A percentile compares a stretch with the other conserved stretches of the same genome.
Conservation (phyloP, 768 basidiomycete species). For the Termitomyces sp. region DNA sequence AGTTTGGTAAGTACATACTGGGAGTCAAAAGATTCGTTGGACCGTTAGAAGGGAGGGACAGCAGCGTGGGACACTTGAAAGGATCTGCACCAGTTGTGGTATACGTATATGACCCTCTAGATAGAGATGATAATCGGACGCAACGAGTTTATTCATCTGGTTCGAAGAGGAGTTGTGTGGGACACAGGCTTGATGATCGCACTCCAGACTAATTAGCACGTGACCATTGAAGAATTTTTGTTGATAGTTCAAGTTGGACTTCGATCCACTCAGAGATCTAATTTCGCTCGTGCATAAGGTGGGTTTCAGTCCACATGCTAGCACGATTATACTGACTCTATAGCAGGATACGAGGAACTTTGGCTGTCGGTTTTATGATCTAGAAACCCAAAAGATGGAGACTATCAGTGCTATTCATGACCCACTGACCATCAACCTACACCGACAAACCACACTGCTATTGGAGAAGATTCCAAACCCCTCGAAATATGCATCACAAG, state of each 20-base stretch:
- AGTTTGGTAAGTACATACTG: too few relatives aligned
- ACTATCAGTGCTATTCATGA: conserved; percentile 37
- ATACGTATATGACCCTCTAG: too few relatives aligned
- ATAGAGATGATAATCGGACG: too few relatives aligned
- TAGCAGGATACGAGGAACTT: background rate
- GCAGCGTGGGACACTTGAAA: too few relatives aligned
- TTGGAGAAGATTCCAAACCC: conserved; percentile 39
- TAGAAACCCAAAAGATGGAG: conserved; percentile 14
- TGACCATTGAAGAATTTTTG: conserved; percentile 4
- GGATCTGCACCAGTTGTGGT: too few relatives aligned
- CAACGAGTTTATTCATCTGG: too few relatives aligned
- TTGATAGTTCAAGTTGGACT: background rate
- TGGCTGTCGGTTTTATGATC: background rate
- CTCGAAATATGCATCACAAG: conserved; percentile 33
- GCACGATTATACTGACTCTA: background rate
- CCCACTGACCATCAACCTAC: conserved; percentile 58
- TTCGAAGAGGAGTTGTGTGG: too few relatives aligned
- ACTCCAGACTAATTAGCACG: too few relatives aligned
- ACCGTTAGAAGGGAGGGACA: too few relatives aligned
- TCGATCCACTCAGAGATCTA: background rate
- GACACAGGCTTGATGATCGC: too few relatives aligned
- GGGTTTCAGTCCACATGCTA: too few relatives aligned
- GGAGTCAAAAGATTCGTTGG: too few relatives aligned
- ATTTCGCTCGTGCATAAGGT: background rate
- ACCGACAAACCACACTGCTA: conserved; percentile 47